phyloP scores from a whole-genome alignment of 176 grass and related monocot genomes.

The Oryza glaberrima region DNA sequence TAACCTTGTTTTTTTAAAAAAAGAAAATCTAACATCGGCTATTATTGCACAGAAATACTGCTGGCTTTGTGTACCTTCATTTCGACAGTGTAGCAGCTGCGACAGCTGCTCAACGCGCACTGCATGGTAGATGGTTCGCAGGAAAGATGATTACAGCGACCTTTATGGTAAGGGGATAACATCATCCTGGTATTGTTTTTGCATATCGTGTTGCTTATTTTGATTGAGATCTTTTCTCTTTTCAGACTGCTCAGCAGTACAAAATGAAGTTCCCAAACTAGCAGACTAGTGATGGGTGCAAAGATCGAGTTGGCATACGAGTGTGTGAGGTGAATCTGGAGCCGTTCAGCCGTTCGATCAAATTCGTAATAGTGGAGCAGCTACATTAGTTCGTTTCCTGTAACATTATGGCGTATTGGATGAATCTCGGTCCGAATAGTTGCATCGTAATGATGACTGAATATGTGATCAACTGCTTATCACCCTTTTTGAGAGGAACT shows the following conservation, averaged over 20 bases:
- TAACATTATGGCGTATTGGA: conserved; percentile 10
- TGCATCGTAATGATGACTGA: conserved; percentile 12
- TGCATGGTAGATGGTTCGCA: conserved; percentile 95
- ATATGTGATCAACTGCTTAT: neutral
- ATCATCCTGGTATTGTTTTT: neutral
- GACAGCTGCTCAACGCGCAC: conserved; percentile 66
- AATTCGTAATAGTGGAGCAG: conserved; percentile 33
- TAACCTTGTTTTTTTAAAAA: neutral
- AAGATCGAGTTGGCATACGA: neutral
- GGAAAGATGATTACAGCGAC: conserved; percentile 97
- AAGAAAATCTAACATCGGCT: neutral
- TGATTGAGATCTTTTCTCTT: neutral
- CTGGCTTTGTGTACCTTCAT: conserved; percentile 82
- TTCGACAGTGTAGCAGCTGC: conserved; percentile 70
- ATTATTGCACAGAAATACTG: conserved; percentile 57
- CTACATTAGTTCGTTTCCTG: conserved; percentile 17
- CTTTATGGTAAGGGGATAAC: conserved; percentile 65
- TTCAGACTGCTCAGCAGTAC: conserved; percentile 73
- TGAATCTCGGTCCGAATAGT: neutral
- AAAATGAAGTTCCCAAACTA: conserved; percentile 70
- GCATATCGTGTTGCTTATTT: neutral
- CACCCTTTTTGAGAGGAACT: neutral
- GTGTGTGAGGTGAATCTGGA: neutral
- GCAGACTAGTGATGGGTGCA: neutral
- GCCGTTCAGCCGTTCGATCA: neutral